Conservation (phyloP, 228 moss, liverwort and hornwort genomes). For the Sphagnum magellanicum region DNA sequence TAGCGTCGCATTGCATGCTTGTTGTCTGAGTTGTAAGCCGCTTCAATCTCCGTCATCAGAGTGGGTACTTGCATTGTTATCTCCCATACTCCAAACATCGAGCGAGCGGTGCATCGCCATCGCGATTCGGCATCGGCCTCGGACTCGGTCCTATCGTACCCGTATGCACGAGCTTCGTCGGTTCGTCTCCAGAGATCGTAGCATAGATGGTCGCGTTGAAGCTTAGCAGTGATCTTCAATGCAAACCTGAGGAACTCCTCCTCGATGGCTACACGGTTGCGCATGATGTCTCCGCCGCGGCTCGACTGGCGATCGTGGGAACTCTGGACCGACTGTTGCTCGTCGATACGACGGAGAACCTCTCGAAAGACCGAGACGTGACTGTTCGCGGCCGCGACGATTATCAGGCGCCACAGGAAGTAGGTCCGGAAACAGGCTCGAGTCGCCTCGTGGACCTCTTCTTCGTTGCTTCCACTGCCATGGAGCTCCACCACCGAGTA, state of each 20-base stretch:
- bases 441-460: conserved; percentile 7
- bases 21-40: conserved; percentile 30
- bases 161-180: background rate
- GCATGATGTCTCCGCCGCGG: conserved; percentile 4
- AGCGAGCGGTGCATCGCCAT: conserved; percentile 22
- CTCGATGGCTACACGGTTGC: conserved; percentile 16
- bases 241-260: conserved; percentile 20
- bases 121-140: conserved; percentile 1
- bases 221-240: conserved; percentile 37
- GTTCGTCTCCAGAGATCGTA: conserved; percentile 26
- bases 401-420: conserved; percentile 14
- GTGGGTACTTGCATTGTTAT: conserved; percentile 34
- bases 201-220: conserved; percentile 21
- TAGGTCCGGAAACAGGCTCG: conserved; percentile 16
- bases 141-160: too few species aligned
- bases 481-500: conserved; percentile 7
- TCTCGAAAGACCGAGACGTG: conserved; percentile 11
- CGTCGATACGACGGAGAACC: background rate
- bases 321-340: conserved; percentile 3
- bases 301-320: conserved; percentile 17
- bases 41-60: conserved; percentile 33
- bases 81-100: conserved; percentile 52
- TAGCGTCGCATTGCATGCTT: too few species aligned
- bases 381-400: conserved; percentile 16
- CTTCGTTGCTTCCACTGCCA: conserved; percentile 6